Conservation (phyloP, 768 basidiomycete genomes). For the Tulasnella calospora region DNA sequence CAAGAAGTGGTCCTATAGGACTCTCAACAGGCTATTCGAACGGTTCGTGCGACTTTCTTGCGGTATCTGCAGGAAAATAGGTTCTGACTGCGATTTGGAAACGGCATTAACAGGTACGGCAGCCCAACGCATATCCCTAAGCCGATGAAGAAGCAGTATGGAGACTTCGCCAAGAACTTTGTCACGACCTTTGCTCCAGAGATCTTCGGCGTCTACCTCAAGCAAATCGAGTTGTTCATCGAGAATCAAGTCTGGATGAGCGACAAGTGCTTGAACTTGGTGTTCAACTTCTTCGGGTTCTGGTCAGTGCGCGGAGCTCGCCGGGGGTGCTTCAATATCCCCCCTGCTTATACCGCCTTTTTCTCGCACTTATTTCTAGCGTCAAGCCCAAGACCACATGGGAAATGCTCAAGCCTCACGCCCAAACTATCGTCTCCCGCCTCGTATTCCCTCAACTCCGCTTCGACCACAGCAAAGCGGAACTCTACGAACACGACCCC, state of each 20-base stretch:
- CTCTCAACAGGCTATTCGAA: constrained; percentile 73
- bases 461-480: constrained; percentile 62
- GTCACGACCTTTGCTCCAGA: constrained; percentile 76
- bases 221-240: constrained; percentile 65
- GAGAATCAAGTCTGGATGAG: constrained; percentile 71
- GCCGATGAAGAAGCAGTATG: constrained; percentile 64
- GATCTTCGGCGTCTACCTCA: constrained; percentile 75
- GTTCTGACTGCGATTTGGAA: too few relatives aligned
- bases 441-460: constrained; percentile 86
- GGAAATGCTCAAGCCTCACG: constrained; percentile 79
- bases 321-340: too few relatives aligned
- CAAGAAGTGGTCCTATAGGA: constrained; percentile 91
- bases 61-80: too few relatives aligned
- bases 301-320: constrained; percentile 51
- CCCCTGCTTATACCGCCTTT: neutral
- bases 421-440: constrained; percentile 65
- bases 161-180: constrained; percentile 70
- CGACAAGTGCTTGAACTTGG: constrained; percentile 76
- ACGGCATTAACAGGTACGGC: constrained; percentile 52
- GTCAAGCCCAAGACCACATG: constrained; percentile 93
- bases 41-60: constrained; percentile 40
- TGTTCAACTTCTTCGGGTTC: constrained; percentile 81
- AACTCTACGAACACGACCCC: constrained; percentile 76
- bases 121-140: constrained; percentile 82
- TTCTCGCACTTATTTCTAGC: constrained; percentile 39